Base-by-base conservation (phyloP, 2,329 filamentous ascomycete species). In the Colletotrichum truncatum region DNA sequence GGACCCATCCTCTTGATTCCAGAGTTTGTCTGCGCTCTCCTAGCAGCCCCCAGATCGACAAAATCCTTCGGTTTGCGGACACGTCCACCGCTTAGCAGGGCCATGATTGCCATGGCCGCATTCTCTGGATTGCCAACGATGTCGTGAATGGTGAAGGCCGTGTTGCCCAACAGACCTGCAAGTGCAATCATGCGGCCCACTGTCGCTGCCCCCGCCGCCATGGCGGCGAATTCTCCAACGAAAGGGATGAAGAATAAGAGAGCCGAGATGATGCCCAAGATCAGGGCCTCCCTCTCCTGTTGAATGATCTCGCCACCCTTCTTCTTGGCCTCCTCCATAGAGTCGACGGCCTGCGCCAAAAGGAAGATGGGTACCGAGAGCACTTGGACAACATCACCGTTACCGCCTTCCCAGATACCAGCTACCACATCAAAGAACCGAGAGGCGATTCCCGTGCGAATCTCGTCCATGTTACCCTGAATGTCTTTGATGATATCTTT, bases 61-160 rank as follows among this genome's bases (percentile, higher is more conserved):
- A 54, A 53, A 41, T 45, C 48, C 26, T 41, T 34, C n/a, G 54
- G 39, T 16, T 38, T 57, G n/a, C 49, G 36, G 3, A 62, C 28
- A 0, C 58, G 48, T n/a, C 51, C 58, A 8, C 18, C 51, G 6
- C 23, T 54, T 32, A 62, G 28, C 21, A 55, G 34, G 6, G 23
- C 48, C 48, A 62, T 38, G 32, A 62, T 38, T n/a, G 49, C 58
- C 49, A 62, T 62, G 21, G 25, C 38, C 6, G 58, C 58, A 28
- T 43, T 28, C 6, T 16, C 16, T 12, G 58, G 58, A 14, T 62
- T 23, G 30, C 21, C 39, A 12, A 39, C 39, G 16, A 62, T 45
- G 8, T 55, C 49, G 18, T n/a, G 16, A 18, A 62, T 55, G 8
- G 25, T 46, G 21, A 62, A 36, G 0, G 48, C 58, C 16, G 51